A percentile compares a stretch with the other conserved stretches of the same genome.
phyloP scores from a whole-genome alignment of 176 grass and related monocot species.

The Miscanthus lutarioriparius region DNA sequence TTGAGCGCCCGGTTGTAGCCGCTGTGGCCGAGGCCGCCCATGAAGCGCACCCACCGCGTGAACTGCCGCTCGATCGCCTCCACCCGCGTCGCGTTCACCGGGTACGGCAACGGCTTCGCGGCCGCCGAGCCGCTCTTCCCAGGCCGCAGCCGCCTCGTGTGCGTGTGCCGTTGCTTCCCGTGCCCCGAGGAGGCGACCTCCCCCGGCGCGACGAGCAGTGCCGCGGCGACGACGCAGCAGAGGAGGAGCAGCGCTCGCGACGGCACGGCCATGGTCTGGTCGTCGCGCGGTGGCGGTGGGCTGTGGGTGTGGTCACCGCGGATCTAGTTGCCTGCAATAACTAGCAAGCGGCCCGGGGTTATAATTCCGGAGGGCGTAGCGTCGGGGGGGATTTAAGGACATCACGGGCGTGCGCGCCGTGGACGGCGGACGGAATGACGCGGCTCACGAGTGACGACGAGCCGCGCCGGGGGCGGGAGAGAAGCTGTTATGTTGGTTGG shows the following conservation, averaged over 20 bases:
- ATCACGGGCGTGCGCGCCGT: constrained; percentile 29
- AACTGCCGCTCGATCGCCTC: constrained; percentile 67
- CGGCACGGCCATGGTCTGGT: not conserved
- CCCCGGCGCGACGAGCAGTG: not conserved
- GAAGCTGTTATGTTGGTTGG: constrained; percentile 28
- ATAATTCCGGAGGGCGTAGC: not conserved
- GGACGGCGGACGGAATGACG: constrained; percentile 22
- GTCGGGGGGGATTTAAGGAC: constrained; percentile 29
- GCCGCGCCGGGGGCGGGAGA: not conserved
- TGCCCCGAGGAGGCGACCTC: not conserved
- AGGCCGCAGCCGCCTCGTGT: constrained; percentile 56
- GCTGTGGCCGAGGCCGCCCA: constrained; percentile 59
- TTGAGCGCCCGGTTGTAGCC: constrained; percentile 51
- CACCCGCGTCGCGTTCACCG: constrained; percentile 54
- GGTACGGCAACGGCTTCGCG: constrained; percentile 40
- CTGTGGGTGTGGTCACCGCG: not conserved
- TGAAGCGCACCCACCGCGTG: constrained; percentile 76
- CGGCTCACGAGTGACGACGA: constrained; percentile 30
- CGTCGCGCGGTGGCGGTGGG: not conserved
- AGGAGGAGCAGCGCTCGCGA: not conserved
- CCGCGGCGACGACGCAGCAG: not conserved
- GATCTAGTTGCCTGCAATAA: not conserved
- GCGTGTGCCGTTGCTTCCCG: constrained; percentile 8
- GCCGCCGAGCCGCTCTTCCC: not conserved
- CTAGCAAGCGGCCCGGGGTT: not conserved